A percentile compares a stretch with the other conserved stretches of the same genome.
phyloP scores from a whole-genome alignment of 257 asterid species.

The Voacanga thouarsii region DNA sequence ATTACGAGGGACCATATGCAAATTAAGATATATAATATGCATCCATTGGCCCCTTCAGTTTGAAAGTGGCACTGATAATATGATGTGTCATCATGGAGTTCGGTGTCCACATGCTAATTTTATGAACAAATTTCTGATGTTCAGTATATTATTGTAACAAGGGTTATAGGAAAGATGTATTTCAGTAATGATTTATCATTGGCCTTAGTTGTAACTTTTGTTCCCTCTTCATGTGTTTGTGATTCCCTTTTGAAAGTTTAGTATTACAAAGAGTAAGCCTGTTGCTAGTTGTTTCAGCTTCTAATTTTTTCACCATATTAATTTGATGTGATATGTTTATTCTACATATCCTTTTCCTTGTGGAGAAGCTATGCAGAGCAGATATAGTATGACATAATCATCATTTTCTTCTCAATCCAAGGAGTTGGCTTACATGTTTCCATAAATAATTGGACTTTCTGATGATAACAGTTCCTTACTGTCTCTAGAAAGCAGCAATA shows the following conservation, averaged over 20 bases:
- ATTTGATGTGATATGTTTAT: too few relatives aligned
- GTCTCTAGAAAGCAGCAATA: background rate
- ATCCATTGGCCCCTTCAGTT: too few relatives aligned
- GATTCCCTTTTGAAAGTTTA: background rate
- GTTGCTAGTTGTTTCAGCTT: background rate
- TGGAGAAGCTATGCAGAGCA: background rate
- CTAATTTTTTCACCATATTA: background rate
- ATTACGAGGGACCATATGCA: too few relatives aligned
- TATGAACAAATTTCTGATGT: background rate
- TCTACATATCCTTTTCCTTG: too few relatives aligned
- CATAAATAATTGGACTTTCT: background rate
- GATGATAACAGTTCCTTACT: background rate
- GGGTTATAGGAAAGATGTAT: too few relatives aligned
- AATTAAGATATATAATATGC: too few relatives aligned
- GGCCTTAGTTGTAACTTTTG: background rate
- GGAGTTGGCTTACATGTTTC: background rate
- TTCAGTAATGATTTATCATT: background rate
- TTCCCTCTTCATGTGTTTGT: background rate
- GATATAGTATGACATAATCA: background rate
- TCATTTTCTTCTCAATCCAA: background rate
- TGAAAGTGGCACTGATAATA: too few relatives aligned
- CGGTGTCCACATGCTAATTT: background rate
- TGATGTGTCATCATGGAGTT: background rate
- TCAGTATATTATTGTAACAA: background rate
- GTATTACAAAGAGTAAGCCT: too few relatives aligned